Conservation (phyloP, 2,329 filamentous ascomycete species). For the Colletotrichum musae region DNA sequence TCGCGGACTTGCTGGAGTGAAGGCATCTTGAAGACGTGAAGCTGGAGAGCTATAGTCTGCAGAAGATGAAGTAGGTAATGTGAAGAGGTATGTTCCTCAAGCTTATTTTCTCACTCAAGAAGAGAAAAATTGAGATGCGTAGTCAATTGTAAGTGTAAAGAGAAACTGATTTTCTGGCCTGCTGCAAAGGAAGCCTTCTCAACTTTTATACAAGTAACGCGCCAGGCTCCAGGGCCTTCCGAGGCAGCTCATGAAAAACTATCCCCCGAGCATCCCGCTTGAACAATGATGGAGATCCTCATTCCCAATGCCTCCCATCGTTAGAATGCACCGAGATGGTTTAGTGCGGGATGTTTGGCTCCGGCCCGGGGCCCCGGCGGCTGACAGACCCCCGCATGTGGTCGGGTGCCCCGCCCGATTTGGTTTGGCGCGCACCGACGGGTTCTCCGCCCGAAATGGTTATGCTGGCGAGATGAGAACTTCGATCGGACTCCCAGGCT, state of each 20-base stretch:
- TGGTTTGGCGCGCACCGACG: background rate
- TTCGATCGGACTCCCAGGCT: too few relatives aligned
- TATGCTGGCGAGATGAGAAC: too few relatives aligned
- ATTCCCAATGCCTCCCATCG: background rate
- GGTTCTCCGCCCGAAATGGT: too few relatives aligned
- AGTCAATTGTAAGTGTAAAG: background rate
- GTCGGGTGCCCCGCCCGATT: background rate
- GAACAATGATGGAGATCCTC: too few relatives aligned
- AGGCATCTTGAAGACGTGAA: background rate
- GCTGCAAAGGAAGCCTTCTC: background rate
- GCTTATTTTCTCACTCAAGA: too few relatives aligned
- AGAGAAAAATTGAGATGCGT: background rate
- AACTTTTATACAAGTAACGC: background rate
- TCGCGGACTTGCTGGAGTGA: background rate
- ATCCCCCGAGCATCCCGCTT: too few relatives aligned
- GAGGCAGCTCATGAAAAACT: too few relatives aligned
- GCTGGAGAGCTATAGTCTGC: background rate
- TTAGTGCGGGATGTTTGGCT: background rate
- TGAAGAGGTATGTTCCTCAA: too few relatives aligned
- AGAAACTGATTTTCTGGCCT: too few relatives aligned
- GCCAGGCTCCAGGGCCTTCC: too few relatives aligned
- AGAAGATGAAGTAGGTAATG: background rate
- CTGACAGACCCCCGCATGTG: background rate
- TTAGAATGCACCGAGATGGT: background rate
- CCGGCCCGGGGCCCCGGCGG: too few relatives aligned